These are phyloP conservation scores for Raffaelea arxii DNA, from an alignment of 2,329 filamentous ascomycete genomes.

Conservation along the genomic window DNA sequence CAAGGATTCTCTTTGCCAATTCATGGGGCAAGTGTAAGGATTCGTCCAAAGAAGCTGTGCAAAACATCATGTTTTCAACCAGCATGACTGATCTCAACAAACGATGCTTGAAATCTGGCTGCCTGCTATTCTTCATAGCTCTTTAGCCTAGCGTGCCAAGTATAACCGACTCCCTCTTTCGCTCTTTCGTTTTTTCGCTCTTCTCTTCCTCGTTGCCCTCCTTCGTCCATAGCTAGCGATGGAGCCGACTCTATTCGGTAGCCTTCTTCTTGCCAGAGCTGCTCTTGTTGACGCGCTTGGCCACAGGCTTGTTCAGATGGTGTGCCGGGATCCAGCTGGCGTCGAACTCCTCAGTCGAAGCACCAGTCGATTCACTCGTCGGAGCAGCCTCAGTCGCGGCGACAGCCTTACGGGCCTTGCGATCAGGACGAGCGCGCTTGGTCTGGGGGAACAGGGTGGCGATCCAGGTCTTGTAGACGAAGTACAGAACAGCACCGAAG, in stretches of 20 bases:
- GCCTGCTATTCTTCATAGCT: too few relatives aligned
- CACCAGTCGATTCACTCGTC: slow-evolving; percentile 16
- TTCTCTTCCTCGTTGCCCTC: not conserved
- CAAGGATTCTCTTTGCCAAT: too few relatives aligned
- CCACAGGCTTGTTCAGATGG: slow-evolving; percentile 79
- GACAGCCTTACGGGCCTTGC: slow-evolving; percentile 55
- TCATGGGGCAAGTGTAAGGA: too few relatives aligned
- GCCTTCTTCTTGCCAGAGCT: slow-evolving; percentile 35
- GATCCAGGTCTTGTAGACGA: slow-evolving; percentile 98
- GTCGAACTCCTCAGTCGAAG: slow-evolving; percentile 57
- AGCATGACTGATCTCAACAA: too few relatives aligned
- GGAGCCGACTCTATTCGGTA: slow-evolving; percentile 13
- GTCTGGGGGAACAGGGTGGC: slow-evolving; percentile 90
- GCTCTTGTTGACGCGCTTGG: slow-evolving; percentile 54
- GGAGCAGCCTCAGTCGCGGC: slow-evolving; percentile 31
- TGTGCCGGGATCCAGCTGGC: slow-evolving; percentile 88
- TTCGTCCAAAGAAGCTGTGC: too few relatives aligned
- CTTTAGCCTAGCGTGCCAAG: too few relatives aligned
- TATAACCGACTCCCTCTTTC: too few relatives aligned
- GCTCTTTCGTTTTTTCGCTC: slow-evolving; percentile 34
- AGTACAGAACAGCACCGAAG: slow-evolving; percentile 78
- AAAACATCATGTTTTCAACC: too few relatives aligned
- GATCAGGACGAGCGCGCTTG: slow-evolving; percentile 53
- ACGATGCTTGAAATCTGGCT: too few relatives aligned
- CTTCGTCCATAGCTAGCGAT: not conserved